These are phyloP conservation scores for Arabidopsis suecica DNA, from an alignment of 345 rosid genomes.

Conservation along the genomic window DNA sequence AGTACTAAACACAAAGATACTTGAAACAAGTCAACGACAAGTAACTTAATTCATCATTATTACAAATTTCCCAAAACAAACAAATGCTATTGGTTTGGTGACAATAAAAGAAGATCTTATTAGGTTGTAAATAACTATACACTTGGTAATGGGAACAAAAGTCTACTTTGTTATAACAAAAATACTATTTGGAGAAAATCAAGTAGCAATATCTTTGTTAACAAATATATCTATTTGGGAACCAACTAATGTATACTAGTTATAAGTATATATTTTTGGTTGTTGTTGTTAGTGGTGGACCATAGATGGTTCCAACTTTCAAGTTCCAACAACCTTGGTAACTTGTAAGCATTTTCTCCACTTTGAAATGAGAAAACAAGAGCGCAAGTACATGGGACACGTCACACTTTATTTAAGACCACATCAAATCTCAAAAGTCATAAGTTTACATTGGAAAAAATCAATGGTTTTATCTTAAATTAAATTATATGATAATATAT, in stretches of 20 bases:
- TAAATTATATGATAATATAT: not conserved
- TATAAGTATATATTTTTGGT: not conserved
- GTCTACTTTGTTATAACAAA: slow-evolving; percentile 27
- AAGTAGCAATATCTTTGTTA: slow-evolving; percentile 5
- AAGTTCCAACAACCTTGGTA: slow-evolving; percentile 36
- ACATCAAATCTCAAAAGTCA: slow-evolving; percentile 28
- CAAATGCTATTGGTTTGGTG: slow-evolving; percentile 19
- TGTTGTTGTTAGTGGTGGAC: slow-evolving; percentile 45
- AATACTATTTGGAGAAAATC: slow-evolving; percentile 16
- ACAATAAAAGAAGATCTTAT: not conserved
- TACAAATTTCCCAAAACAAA: not conserved
- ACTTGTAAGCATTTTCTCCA: slow-evolving; percentile 20
- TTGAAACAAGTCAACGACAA: slow-evolving; percentile 16
- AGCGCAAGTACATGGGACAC: not conserved
- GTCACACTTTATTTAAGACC: slow-evolving; percentile 25
- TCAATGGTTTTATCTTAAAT: not conserved
- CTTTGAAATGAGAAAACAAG: slow-evolving; percentile 19
- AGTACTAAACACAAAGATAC: slow-evolving; percentile 3
- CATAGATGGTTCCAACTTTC: slow-evolving; percentile 30
- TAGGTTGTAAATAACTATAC: slow-evolving; percentile 9
- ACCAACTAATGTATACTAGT: no score
- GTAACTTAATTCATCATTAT: not conserved
- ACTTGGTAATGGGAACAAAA: slow-evolving; percentile 25
- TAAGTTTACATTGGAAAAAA: not conserved
- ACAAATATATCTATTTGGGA: no score